Evolutionary conservation across 1,284 basidiomycete genomes (phyloP).

Genomic region (Neonothopanus nambi): DNA sequence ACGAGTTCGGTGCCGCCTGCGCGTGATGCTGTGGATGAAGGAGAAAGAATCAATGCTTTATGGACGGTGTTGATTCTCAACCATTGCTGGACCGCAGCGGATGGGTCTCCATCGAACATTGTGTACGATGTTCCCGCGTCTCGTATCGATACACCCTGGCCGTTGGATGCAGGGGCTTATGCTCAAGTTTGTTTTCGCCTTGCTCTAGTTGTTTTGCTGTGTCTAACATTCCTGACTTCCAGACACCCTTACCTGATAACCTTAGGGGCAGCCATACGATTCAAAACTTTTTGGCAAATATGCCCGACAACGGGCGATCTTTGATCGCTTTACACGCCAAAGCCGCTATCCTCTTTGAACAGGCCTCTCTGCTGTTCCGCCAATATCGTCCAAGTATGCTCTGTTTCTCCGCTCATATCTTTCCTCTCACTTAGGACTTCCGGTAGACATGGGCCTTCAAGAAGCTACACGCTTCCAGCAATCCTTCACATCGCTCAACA

Average conservation of each 20-base stretch:
- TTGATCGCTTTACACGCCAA: conserved; percentile 24
- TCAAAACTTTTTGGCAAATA: conserved; percentile 23
- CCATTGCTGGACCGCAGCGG: conserved; percentile 31
- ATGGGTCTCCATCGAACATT: conserved; percentile 23
- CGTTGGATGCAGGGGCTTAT: conserved; percentile 25
- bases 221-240: not conserved
- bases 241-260: conserved; percentile 9
- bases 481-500: conserved; percentile 8
- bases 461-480: conserved; percentile 15
- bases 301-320: conserved; percentile 18
- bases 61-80: conserved; percentile 43
- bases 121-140: conserved; percentile 20
- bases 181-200: conserved; percentile 10
- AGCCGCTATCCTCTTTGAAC: conserved; percentile 26
- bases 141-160: conserved; percentile 42
- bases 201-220: not conserved
- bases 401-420: too few species aligned
- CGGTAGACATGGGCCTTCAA: conserved; percentile 11
- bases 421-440: not conserved
- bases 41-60: conserved; percentile 42
- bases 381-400: conserved; percentile 19
- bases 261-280: conserved; percentile 17
- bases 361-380: conserved; percentile 17
- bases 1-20: conserved; percentile 22
- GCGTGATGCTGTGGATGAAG: conserved; percentile 34